These are phyloP conservation scores for Colletotrichum lindemuthianum DNA, from an alignment of 2,329 filamentous ascomycete species.

Conservation along the genomic window DNA sequence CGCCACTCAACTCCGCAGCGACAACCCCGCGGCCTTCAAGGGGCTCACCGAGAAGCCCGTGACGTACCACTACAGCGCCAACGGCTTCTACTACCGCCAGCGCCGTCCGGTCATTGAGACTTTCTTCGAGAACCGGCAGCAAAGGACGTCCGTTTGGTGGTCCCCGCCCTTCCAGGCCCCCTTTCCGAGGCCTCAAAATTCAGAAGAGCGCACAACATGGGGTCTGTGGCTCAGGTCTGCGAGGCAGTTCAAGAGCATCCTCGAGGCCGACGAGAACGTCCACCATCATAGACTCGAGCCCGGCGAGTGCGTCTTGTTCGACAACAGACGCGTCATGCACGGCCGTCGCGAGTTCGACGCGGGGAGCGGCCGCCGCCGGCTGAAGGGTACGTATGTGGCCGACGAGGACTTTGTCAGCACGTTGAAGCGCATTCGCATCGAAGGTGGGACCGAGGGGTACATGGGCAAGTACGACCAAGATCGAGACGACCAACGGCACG, in stretches of 20 bases:
- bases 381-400: slow-evolving; percentile 87
- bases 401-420: slow-evolving; percentile 54
- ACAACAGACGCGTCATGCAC: slow-evolving; percentile 87
- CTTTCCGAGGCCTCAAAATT: slow-evolving; percentile 46
- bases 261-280: slow-evolving; percentile 68
- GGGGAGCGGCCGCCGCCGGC: slow-evolving; percentile 75
- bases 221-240: slow-evolving; percentile 59
- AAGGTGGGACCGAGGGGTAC: too few species aligned
- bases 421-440: not conserved
- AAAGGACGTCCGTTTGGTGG: slow-evolving; percentile 60
- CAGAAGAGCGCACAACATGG: slow-evolving; percentile 6
- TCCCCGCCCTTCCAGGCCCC: slow-evolving; percentile 82
- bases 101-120: slow-evolving; percentile 58
- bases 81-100: slow-evolving; percentile 70
- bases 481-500: too few species aligned
- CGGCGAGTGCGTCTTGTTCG: slow-evolving; percentile 93
- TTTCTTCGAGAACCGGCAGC: slow-evolving; percentile 29
- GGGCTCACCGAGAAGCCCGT: slow-evolving; percentile 57
- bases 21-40: slow-evolving; percentile 40
- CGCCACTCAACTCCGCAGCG: slow-evolving; percentile 52
- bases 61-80: slow-evolving; percentile 76
- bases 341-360: slow-evolving; percentile 81
- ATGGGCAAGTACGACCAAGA: too few species aligned
- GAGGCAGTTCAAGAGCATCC: slow-evolving; percentile 63
- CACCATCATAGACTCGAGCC: slow-evolving; percentile 79